Percentiles rank a stretch among this genome's conserved stretches.
phyloP scores from a whole-genome alignment of 495 filamentous ascomycete genomes.

The Talaromyces thailandensis region DNA sequence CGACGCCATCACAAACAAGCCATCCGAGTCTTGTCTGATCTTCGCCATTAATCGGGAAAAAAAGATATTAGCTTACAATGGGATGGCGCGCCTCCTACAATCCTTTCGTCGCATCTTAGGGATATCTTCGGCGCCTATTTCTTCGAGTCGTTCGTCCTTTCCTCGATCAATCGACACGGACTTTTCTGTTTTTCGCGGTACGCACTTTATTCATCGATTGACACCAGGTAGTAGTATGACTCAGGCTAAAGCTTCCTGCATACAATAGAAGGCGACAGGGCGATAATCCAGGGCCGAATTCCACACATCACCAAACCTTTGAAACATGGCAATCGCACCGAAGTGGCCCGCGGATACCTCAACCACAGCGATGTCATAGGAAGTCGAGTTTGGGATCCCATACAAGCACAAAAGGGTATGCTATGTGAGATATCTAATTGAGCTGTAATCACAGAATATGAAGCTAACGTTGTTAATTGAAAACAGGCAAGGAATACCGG shows the following conservation, averaged over 20 bases:
- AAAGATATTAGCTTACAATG: slow-evolving; percentile 5
- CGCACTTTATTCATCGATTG: background rate
- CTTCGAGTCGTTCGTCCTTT: slow-evolving; percentile 6
- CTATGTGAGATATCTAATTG: background rate
- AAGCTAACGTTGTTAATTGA: background rate
- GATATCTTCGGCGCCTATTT: background rate
- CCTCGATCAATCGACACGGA: slow-evolving; percentile 29
- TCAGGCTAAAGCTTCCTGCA: slow-evolving; percentile 1
- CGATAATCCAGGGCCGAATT: slow-evolving; percentile 41
- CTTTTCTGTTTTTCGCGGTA: slow-evolving; percentile 31
- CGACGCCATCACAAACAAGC: background rate
- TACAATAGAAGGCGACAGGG: slow-evolving; percentile 48
- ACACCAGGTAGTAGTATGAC: too few species aligned
- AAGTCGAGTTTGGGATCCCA: slow-evolving; percentile 41
- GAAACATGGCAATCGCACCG: slow-evolving; percentile 28
- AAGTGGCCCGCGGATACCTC: slow-evolving; percentile 42
- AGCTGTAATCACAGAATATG: background rate
- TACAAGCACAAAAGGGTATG: slow-evolving; percentile 40
- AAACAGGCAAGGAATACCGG: slow-evolving; percentile 37
- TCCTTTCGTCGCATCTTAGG: slow-evolving; percentile 28
- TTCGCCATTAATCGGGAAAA: background rate
- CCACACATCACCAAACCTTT: slow-evolving; percentile 45
- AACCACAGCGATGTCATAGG: slow-evolving; percentile 57
- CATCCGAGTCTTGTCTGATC: background rate
- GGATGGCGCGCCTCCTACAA: slow-evolving; percentile 33